Evolutionary conservation across 768 basidiomycete species (phyloP), one percentile per base, ranked within the genome.

Genomic region (Tricholoma bakamatsutake): DNA sequence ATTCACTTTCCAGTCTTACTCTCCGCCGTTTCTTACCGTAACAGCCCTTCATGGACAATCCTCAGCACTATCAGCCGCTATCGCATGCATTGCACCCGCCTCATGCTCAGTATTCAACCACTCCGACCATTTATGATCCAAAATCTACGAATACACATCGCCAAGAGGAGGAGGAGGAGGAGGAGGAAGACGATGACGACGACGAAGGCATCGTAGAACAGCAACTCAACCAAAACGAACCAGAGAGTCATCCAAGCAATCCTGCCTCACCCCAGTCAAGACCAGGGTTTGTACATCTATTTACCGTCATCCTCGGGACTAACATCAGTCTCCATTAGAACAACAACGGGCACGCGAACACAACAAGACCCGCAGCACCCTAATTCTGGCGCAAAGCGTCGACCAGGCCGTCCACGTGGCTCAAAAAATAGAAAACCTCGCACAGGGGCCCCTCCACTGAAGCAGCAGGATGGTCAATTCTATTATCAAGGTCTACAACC

Each of bases 11-110:
- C 35, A 40, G 30, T 52, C 35, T 30, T 24, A 24, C 21, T 24
- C n/a, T n/a, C n/a, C 21, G 21, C 21, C 21, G 3, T 24, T 24
- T 24, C 21, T 24, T 24, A 24, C 21, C 21, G 3, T 24, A 24
- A 24, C 21, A 24, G 21, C 21, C 12, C 45, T 50, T 49, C 37
- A 81, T 81, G 80, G 78, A 88, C 71, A 87, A 87, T 67, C 85
- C 86, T 54, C 87, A 89, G 67, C 85, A 86, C 59, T 88, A 90
- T 72, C 87, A 88, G 59, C 85, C 88, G 27, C 78, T 90, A 62
- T 90, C 88, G 54, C 85, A 88, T 74, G 88, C 88, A 42, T 76
- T 90, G 37, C 75, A 87, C 67, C 84, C 83, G 0, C 85, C 81
- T 59, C 73, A 59, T 37, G 56, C 56, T 30, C 71, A 61, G 58